Conservation (phyloP, 345 rosid genomes). For the Reutealis trisperma region DNA sequence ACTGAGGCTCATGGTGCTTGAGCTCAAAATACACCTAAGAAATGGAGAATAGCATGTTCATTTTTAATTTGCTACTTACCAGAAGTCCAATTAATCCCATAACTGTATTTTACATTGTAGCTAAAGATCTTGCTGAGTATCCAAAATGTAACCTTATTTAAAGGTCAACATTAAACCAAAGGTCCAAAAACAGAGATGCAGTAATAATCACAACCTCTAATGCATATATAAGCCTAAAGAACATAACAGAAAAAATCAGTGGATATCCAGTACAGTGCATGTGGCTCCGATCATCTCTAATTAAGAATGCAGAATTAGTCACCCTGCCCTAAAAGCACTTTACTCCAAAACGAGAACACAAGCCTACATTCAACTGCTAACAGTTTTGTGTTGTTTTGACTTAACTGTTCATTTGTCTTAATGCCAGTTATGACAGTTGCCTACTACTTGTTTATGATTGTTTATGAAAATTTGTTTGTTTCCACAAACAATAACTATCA, state of each 20-base stretch:
- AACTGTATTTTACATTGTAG: background rate
- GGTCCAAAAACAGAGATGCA: background rate
- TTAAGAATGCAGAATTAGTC: background rate
- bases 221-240: background rate
- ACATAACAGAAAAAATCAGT: background rate
- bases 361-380: background rate
- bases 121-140: background rate
- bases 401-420: background rate
- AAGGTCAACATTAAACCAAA: background rate
- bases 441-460: background rate
- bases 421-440: background rate
- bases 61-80: too few relatives aligned
- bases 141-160: background rate
- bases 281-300: background rate
- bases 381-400: background rate
- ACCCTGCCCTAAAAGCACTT: background rate
- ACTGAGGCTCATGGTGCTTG: conserved; percentile 84
- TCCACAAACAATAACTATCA: background rate
- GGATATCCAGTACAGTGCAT: background rate
- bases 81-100: too few relatives aligned
- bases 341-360: background rate
- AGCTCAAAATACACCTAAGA: conserved; percentile 80
- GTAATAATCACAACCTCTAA: background rate
- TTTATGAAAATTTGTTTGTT: background rate
- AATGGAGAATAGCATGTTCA: background rate